Conservation (phyloP, 371 early-diverging fungal species). For the Apophysomyces sp. region DNA sequence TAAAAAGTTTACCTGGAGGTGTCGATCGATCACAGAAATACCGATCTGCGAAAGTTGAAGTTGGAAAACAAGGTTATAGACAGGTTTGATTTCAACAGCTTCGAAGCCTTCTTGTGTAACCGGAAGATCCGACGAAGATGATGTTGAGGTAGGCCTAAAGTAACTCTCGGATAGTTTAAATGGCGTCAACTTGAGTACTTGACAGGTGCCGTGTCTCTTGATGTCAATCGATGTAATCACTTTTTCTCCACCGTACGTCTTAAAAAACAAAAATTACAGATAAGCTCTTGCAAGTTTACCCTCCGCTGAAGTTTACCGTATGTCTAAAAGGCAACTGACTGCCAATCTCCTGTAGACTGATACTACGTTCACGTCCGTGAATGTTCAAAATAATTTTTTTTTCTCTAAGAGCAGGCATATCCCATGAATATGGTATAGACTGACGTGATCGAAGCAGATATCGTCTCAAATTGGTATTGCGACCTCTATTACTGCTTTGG, state of each 20-base stretch:
- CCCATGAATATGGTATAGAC: slow-evolving; percentile 91
- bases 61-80: slow-evolving; percentile 62
- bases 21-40: slow-evolving; percentile 78
- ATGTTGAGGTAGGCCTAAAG: slow-evolving; percentile 45
- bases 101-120: slow-evolving; percentile 57
- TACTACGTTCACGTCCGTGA: slow-evolving; percentile 70
- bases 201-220: slow-evolving; percentile 77
- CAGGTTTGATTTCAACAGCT: slow-evolving; percentile 53
- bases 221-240: slow-evolving; percentile 82
- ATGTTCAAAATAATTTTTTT: slow-evolving; percentile 76
- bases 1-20: slow-evolving; percentile 34
- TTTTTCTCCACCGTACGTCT: slow-evolving; percentile 23
- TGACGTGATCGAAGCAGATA: slow-evolving; percentile 68
- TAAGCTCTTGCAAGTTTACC: not conserved
- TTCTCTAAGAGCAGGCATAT: slow-evolving; percentile 77
- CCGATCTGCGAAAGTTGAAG: slow-evolving; percentile 87
- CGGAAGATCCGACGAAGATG: slow-evolving; percentile 18
- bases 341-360: slow-evolving; percentile 91
- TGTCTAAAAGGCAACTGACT: slow-evolving; percentile 81
- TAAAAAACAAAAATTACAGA: not conserved
- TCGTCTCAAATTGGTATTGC: slow-evolving; percentile 28
- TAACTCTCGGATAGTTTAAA: slow-evolving; percentile 67
- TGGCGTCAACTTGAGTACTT: slow-evolving; percentile 76
- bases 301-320: slow-evolving; percentile 35
- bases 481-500: slow-evolving; percentile 16